Evolutionary conservation across 192 early-diverging fungal species (phyloP).

Genomic region (Gaertneriomyces semiglobifer): DNA sequence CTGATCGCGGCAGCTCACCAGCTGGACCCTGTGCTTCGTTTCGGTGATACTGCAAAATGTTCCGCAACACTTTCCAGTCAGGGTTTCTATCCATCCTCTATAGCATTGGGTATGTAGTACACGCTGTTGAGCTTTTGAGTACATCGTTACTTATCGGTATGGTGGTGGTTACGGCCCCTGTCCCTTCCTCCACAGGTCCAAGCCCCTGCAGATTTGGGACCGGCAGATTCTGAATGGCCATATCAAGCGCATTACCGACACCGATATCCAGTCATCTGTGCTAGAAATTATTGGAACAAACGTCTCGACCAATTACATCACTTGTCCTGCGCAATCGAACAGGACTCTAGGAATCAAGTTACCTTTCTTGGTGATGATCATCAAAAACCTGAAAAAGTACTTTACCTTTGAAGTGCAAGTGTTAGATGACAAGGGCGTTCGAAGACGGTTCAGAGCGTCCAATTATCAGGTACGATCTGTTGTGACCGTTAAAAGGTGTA

Average conservation of each 20-base stretch:
- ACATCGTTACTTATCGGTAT: neutral
- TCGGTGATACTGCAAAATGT: slow-evolving; percentile 47
- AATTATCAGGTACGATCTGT: slow-evolving; percentile 78
- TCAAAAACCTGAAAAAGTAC: slow-evolving; percentile 86
- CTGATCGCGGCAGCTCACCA: too few species aligned
- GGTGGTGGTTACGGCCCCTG: neutral
- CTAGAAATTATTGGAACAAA: slow-evolving; percentile 77
- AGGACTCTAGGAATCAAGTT: slow-evolving; percentile 87
- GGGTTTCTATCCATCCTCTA: slow-evolving; percentile 88
- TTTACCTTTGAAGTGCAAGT: slow-evolving; percentile 91
- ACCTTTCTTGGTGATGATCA: slow-evolving; percentile 80
- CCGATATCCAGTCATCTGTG: slow-evolving; percentile 76
- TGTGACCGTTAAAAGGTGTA: neutral
- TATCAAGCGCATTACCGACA: slow-evolving; percentile 76
- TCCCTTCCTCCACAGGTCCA: slow-evolving; percentile 39
- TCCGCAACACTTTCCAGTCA: slow-evolving; percentile 83
- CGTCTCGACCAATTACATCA: slow-evolving; percentile 83
- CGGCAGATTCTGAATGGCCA: slow-evolving; percentile 64
- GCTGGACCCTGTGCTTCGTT: too few species aligned
- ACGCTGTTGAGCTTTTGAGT: neutral
- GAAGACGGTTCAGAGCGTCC: slow-evolving; percentile 77
- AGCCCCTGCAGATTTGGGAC: slow-evolving; percentile 72
- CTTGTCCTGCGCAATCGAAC: slow-evolving; percentile 69
- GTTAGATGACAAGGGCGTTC: slow-evolving; percentile 77
- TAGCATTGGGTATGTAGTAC: slow-evolving; percentile 56